Conservation (phyloP, 495 filamentous ascomycete species). For the Xylona heveae region DNA sequence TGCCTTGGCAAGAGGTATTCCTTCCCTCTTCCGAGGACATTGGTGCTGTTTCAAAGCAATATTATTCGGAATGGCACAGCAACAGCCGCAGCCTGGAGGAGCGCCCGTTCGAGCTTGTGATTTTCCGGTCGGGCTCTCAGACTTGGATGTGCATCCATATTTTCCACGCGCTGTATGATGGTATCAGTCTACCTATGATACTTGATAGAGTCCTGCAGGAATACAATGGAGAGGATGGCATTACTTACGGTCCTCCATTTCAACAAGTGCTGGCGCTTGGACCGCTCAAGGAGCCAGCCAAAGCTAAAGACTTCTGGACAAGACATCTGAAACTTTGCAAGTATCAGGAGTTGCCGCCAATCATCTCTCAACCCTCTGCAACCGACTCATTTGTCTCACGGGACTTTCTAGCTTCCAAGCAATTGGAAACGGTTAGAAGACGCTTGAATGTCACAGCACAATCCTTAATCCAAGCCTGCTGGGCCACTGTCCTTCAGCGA, state of each 20-base stretch:
- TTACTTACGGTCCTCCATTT: slow-evolving; percentile 23
- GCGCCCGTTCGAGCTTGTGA: slow-evolving; percentile 21
- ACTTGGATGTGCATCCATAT: slow-evolving; percentile 35
- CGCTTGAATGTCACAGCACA: slow-evolving; percentile 51
- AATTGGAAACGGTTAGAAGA: slow-evolving; percentile 24
- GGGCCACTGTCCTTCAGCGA: slow-evolving; percentile 29
- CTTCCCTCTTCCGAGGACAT: slow-evolving; percentile 12
- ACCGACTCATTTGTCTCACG: too few species aligned
- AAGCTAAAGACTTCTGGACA: slow-evolving; percentile 47
- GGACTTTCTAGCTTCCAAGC: too few species aligned
- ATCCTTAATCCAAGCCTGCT: slow-evolving; percentile 49
- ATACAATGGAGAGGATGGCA: slow-evolving; percentile 14
- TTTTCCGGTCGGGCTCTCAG: slow-evolving; percentile 14
- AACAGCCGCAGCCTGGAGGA: slow-evolving; percentile 11
- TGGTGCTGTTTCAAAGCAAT: slow-evolving; percentile 10
- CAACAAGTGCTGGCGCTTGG: slow-evolving; percentile 30
- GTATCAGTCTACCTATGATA: slow-evolving; percentile 48
- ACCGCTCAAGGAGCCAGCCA: slow-evolving; percentile 28
- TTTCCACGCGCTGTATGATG: slow-evolving; percentile 83
- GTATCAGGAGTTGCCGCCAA: too few species aligned
- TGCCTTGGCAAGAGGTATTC: slow-evolving; percentile 25
- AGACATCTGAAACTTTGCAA: slow-evolving; percentile 24
- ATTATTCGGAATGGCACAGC: slow-evolving; percentile 21
- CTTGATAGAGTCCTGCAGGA: slow-evolving; percentile 30
- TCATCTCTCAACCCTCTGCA: slow-evolving; percentile 11